phyloP scores from a whole-genome alignment of 108 stramenopile genomes.

The Cylindrotheca fusiformis region DNA sequence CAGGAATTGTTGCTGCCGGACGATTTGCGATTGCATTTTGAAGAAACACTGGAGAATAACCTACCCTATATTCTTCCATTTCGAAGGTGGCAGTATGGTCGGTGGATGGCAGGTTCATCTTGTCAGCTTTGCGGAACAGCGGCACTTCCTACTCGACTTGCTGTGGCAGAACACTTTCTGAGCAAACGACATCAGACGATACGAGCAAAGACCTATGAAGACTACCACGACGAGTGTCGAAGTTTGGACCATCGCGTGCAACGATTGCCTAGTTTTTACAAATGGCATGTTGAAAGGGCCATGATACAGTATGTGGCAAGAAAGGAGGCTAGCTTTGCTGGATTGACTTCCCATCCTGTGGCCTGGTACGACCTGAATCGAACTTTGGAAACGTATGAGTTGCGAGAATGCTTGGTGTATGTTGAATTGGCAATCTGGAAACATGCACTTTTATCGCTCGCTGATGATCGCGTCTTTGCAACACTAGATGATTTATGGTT shows the following conservation, averaged over 20 bases:
- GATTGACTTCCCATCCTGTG: neutral
- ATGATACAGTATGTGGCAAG: conserved; percentile 1
- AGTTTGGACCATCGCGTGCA: neutral
- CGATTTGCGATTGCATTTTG: neutral
- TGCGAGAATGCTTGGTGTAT: conserved; percentile 5
- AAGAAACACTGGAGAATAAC: neutral
- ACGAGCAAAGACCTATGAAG: conserved; percentile 4
- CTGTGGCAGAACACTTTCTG: conserved; percentile 2
- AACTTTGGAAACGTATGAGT: conserved; percentile 3
- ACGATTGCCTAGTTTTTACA: neutral
- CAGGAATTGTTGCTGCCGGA: conserved; percentile 1
- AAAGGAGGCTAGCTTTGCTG: conserved; percentile 4
- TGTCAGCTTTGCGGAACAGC: conserved; percentile 15
- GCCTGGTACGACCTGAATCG: conserved; percentile 7
- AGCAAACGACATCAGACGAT: conserved; percentile 4
- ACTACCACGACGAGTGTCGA: neutral
- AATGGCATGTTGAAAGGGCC: conserved; percentile 6
- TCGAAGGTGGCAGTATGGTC: conserved; percentile 15
- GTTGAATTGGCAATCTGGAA: conserved; percentile 14
- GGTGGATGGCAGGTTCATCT: conserved; percentile 1
- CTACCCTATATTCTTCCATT: conserved; percentile 9
- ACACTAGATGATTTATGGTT: neutral
- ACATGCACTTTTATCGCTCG: conserved; percentile 1
- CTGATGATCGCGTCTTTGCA: neutral
- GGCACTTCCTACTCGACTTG: conserved; percentile 4